Evolutionary conservation across 2,329 filamentous ascomycete genomes (phyloP).

Genomic region (Ceratocystis colombiana): DNA sequence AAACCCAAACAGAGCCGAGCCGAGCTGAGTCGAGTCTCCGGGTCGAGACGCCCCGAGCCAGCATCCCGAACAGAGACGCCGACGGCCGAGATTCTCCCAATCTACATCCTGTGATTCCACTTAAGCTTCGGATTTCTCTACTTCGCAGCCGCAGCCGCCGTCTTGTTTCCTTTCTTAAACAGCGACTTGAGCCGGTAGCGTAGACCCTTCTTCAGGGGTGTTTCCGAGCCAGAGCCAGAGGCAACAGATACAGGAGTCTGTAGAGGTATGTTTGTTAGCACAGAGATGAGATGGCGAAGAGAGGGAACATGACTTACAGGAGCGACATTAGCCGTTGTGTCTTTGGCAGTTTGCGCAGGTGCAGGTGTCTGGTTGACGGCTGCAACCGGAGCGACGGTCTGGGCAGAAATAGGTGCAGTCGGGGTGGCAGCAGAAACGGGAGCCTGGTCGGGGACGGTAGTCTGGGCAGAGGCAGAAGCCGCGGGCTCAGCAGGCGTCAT

Average conservation of each 20-base stretch:
- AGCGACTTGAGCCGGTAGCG: slow-evolving; percentile 18
- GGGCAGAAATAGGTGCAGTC: not conserved
- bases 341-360: not conserved
- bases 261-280: not conserved
- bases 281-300: not conserved
- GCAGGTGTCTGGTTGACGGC: no score
- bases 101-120: not conserved
- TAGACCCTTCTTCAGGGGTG: slow-evolving; percentile 9
- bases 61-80: not conserved
- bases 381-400: no score
- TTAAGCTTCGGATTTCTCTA: not conserved
- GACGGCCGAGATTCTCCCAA: not conserved
- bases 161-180: slow-evolving; percentile 18
- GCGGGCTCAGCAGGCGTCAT: slow-evolving; percentile 6
- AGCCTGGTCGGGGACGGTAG: not conserved
- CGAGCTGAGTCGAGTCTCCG: no score
- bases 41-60: no score
- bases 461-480: slow-evolving; percentile 12
- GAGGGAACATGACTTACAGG: not conserved
- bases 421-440: not conserved
- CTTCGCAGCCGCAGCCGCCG: not conserved
- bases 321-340: not conserved
- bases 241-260: slow-evolving; percentile 2
- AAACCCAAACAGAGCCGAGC: not conserved
- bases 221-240: not conserved